Base-by-base conservation (phyloP, 2,329 filamentous ascomycete species). In the Hymenoscyphus fraxineus region DNA sequence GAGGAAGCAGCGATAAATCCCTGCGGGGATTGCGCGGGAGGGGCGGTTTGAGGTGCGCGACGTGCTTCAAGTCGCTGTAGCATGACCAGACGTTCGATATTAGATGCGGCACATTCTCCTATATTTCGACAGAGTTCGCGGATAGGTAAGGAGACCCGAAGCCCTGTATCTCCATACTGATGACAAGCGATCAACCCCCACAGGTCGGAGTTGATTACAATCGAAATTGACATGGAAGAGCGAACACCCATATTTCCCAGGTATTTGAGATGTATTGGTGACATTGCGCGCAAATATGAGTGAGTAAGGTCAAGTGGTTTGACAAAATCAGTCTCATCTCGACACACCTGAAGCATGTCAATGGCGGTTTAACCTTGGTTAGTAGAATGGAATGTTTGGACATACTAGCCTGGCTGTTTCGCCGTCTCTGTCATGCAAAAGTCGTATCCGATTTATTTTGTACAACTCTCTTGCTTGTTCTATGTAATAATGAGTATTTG, bases 171-270 rank as follows among this genome's bases (percentile, higher is more conserved):
- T 0, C 90, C 92, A 71, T 96, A 96, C 0, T 88, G 85, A 74
- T 96, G 92, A 67, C 92, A 96, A 1, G 91, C 88, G 35, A 97
- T 92, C 35, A 96, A 79, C 0, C 93, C 93, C 93, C 93, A 97
- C 0, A 96, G 79, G 69, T 95, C 89, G 69, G 85, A 82, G 70
- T 95, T 93, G 0, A 90, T 90, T 65, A 92, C 94, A 73, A 96
- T 90, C 0, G 92, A 95, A 66, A 96, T 92, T 0, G 92, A 96
- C 91, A 96, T 96, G 67, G 92, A 95, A 0, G 92, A 92, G 6
- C 92, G 87, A 1, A 96, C 92, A 4, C 87, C 88, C 92, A 96
- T 96, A 74, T 96, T 92, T 10, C 79, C 83, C 2, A 96, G 81
- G 70, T 96, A 96, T 73, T 95, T 95, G 62, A 95, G 75, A 73